A percentile compares a stretch with the other conserved stretches of the same genome.
Conservation (phyloP, 345 rosid genomes). For the Ricinus communis region DNA sequence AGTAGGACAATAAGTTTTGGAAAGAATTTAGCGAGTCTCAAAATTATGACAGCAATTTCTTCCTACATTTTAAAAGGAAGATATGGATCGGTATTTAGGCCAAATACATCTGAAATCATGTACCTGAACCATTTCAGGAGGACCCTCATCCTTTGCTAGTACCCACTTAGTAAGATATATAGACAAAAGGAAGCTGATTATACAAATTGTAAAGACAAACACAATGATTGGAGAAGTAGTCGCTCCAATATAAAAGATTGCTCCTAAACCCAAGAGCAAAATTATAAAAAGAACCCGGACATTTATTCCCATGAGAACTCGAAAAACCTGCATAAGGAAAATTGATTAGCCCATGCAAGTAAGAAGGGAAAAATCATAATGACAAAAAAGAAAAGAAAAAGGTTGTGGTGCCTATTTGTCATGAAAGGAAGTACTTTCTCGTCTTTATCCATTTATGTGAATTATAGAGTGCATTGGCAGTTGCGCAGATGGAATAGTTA, state of each 20-base stretch:
- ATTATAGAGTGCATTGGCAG: background rate
- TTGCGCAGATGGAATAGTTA: background rate
- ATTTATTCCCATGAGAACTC: conserved; percentile 74
- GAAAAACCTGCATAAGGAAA: conserved; percentile 63
- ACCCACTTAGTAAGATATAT: conserved; percentile 92
- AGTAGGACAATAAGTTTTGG: conserved; percentile 35
- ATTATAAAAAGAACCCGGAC: conserved; percentile 70
- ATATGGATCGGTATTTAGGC: background rate
- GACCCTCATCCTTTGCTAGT: conserved; percentile 96
- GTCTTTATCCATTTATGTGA: too few relatives aligned
- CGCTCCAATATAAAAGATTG: conserved; percentile 80
- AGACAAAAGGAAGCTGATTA: conserved; percentile 72
- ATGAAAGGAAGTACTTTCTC: too few relatives aligned
- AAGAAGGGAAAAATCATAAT: background rate
- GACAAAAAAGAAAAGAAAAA: background rate
- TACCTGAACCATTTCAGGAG: conserved; percentile 97
- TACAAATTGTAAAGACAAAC: conserved; percentile 86
- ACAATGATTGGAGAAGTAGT: conserved; percentile 87
- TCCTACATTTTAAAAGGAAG: background rate
- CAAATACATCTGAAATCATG: conserved; percentile 13
- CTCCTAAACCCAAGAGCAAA: conserved; percentile 70
- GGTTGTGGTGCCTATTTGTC: too few relatives aligned
- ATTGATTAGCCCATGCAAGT: background rate
- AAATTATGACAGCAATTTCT: background rate
- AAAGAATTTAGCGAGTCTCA: conserved; percentile 13